These are phyloP conservation scores for Digitaria exilis DNA, from an alignment of 202 grass and related monocot species.

Conservation along the genomic window DNA sequence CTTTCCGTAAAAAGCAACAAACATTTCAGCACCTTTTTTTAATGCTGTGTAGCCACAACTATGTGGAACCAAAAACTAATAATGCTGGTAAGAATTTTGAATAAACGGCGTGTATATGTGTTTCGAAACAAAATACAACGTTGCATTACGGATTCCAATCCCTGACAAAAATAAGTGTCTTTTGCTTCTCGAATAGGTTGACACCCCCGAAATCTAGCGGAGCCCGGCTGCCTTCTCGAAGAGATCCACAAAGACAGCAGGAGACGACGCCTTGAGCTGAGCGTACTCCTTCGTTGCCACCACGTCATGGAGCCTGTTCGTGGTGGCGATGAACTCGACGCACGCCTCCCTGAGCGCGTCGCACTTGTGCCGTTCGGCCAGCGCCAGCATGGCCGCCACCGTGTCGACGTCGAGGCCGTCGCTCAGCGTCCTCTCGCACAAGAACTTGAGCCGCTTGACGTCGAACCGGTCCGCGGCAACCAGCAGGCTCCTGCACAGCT, in stretches of 20 bases:
- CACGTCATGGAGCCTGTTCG: background rate
- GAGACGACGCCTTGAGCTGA: background rate
- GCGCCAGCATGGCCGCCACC: background rate
- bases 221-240: background rate
- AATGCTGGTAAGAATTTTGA: too few relatives aligned
- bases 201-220: too few relatives aligned
- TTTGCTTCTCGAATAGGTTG: too few relatives aligned
- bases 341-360: background rate
- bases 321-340: background rate
- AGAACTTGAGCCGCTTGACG: background rate
- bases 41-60: too few relatives aligned
- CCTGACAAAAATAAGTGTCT: too few relatives aligned
- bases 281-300: background rate
- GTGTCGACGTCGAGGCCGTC: background rate
- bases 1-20: too few relatives aligned
- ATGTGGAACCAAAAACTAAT: too few relatives aligned
- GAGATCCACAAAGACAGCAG: background rate
- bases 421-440: background rate
- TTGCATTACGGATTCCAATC: too few relatives aligned
- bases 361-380: background rate
- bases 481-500: background rate
- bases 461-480: background rate
- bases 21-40: too few relatives aligned
- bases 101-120: too few relatives aligned
- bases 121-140: too few relatives aligned